Base-by-base conservation (phyloP, 768 basidiomycete species). In the Mycena albidolilacea region DNA sequence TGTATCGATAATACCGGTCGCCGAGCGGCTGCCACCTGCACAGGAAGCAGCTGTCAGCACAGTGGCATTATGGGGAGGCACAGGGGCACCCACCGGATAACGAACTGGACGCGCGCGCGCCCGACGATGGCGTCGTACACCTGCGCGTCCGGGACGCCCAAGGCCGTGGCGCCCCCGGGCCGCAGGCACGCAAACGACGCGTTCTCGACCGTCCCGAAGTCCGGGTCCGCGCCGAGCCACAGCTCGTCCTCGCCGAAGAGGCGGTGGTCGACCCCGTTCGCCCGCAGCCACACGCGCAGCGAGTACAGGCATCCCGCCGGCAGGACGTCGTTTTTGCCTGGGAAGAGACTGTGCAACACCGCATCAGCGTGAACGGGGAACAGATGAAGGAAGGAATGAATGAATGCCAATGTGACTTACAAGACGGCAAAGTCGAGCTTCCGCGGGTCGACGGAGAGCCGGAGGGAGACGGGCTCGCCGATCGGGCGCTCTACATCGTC, bases 211-310 rank as follows among this genome's bases (percentile, higher is more conserved):
- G 87, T 82, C 55, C 82, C 79, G 77, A 93, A 92, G 76, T 93
- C 90, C 6, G 90, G 90, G 77, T 93, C 91, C 77, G 84, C 89
- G 19, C 90, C 91, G 14, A 92, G 81, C 90, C 91, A 92, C 37
- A 93, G 77, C 37, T 91, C 89, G 75, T 91, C 90, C 21, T 90
- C 89, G 44, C 87, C 86, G 75, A 93, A 93, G 55, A 93, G 67
- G 44, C 90, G 87, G 71, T 92, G 92, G 68, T 92, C 90, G 46
- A 90, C 80, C n/a, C 83, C 85, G 41, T 87, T 86, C 7, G 85
- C 85, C 15, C 89, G 85, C 55, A 93, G 82, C 91, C 92, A 93
- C 21, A 92, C 89, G 0, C 92, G 90, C 23, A 92, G 81, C 17
- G 88, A 87, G 81, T 84, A 89, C 4, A 91, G 78, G 66, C 86